Base-by-base conservation (phyloP, 202 grass and related monocot genomes). In the Bolboschoenoplectus hybrid region DNA sequence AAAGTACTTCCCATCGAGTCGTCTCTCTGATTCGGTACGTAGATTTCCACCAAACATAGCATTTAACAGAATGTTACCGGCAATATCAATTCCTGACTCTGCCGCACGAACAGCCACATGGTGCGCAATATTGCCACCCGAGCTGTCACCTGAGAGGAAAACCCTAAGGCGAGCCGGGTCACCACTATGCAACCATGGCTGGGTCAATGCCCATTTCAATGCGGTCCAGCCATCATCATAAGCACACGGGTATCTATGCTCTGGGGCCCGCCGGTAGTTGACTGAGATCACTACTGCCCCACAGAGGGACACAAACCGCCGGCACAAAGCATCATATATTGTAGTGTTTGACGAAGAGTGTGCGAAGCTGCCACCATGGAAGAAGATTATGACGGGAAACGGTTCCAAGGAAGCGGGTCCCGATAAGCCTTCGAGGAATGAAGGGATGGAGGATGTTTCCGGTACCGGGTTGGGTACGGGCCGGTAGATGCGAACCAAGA, bases 371-470 rank as follows among this genome's bases (percentile, higher is more conserved):
- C 97, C 97, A 20, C 97, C 93, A 65, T 96, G 97, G 89, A 94
- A 99, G 97, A 99, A 99, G 70, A 99, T 91, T 81, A 99, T 96
- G 50, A 99, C 97, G 12, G 97, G 92, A 87, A 96, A 94, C 26
- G 93, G 97, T 41, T 96, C 93, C 9, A 82, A 19, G 5, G 97
- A 90, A n/a, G 93, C 89, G 32, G 75, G 57, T 35, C 86, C 84
- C 6, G 79, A 81, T 44, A 96, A 89, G 86, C 90, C 93, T 7
- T 94, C 85, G 0, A 96, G 92, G 57, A 85, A 65, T 13, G 85
- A 84, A 57, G 74, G 74, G 74, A 89, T 89, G 47, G 91, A 82
- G 10, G 85, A 40, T 6, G 89, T 90, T 14, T 77, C 85, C 1
- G 88, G 89, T 3, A 73, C 83, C 12, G 86, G 86, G 5, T 60